Evolutionary conservation across 257 asterid species (phyloP).

Genomic region (Solanum commersonii): DNA sequence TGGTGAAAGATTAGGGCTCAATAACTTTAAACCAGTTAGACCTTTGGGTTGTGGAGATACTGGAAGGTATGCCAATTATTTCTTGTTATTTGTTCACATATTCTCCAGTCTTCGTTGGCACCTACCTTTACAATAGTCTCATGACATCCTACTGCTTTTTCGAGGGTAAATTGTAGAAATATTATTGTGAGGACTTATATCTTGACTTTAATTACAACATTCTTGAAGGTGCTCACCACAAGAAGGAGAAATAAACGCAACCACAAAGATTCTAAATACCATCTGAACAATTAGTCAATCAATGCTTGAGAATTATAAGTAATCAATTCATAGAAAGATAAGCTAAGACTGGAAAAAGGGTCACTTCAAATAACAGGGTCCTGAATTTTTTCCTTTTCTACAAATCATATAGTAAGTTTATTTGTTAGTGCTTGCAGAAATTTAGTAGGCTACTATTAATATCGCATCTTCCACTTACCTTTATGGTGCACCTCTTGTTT

Average conservation of each 20-base stretch:
- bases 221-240: not conserved
- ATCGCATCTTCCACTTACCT: not conserved
- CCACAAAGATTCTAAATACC: not conserved
- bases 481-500: not conserved
- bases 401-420: not conserved
- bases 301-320: not conserved
- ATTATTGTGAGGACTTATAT: not conserved
- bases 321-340: not conserved
- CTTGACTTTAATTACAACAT: not conserved
- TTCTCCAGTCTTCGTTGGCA: not conserved
- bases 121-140: not conserved
- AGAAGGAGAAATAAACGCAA: not conserved
- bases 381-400: not conserved
- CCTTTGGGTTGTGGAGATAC: constrained; percentile 99
- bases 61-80: constrained; percentile 52
- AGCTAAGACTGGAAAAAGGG: not conserved
- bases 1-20: constrained; percentile 71
- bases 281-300: not conserved
- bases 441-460: not conserved
- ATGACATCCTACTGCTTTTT: not conserved
- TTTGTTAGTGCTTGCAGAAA: not conserved
- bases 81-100: not conserved
- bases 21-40: constrained; percentile 81
- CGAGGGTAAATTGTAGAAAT: not conserved
- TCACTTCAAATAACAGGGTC: not conserved